phyloP scores from a whole-genome alignment of 441 rosid species.

The Gossypium lobatum region DNA sequence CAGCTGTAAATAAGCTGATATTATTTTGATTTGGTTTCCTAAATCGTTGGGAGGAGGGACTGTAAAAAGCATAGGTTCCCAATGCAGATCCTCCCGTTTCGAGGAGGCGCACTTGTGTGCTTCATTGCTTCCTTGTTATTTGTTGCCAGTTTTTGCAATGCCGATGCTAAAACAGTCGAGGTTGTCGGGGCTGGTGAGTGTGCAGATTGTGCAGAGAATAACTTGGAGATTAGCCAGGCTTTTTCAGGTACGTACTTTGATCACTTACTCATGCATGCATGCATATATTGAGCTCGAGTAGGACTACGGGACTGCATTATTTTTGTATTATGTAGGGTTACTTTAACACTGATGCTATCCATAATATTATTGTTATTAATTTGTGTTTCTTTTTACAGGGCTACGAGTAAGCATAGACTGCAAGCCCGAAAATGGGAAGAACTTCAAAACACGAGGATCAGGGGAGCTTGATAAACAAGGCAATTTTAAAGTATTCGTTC shows the following conservation, averaged over 20 bases:
- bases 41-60: background rate
- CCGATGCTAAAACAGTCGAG: constrained; percentile 25
- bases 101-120: constrained; percentile 40
- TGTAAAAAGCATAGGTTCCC: constrained; percentile 21
- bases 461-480: constrained; percentile 60
- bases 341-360: too few species aligned
- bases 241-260: constrained; percentile 40
- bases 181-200: constrained; percentile 57
- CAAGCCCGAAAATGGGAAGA: constrained; percentile 39
- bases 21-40: background rate
- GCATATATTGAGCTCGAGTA: background rate
- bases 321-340: too few species aligned
- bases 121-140: constrained; percentile 23
- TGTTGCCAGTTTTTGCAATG: constrained; percentile 28
- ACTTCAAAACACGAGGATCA: constrained; percentile 43
- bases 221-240: constrained; percentile 38
- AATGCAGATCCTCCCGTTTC: constrained; percentile 45
- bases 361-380: background rate
- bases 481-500: constrained; percentile 54
- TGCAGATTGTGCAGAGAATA: constrained; percentile 46
- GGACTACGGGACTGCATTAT: too few species aligned
- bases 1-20: background rate
- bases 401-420: constrained; percentile 69
- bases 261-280: background rate
- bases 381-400: constrained; percentile 30